Evolutionary conservation across 1,284 basidiomycete genomes (phyloP), one percentile per base, ranked within the genome.

Genomic region (Marasmius fiardii): DNA sequence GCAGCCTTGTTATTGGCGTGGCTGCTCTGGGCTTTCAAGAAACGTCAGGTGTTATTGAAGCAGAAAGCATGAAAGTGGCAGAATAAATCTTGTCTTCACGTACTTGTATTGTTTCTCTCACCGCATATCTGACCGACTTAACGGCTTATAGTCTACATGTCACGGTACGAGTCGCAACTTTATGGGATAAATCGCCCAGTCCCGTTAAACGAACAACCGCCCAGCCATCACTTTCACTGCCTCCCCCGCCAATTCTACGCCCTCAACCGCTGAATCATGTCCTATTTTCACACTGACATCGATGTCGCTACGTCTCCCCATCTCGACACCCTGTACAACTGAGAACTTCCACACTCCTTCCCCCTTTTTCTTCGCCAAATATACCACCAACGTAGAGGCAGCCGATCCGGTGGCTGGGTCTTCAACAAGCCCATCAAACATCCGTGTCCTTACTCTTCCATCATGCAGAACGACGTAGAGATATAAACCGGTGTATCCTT

Each of bases 401-500:
- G 76, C 76, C 0, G 75, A 75, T 2, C 76, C 76, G 20, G 76
- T 78, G 3, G 75, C 76, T 1, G 76, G 74, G 57, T 78, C 76
- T 57, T 78, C 76, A 12, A 72, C 31, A 12, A 63, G 52, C 2
- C 68, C 74, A 44, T 68, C 65, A 50, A 78, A 73, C 73, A 78
- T 74, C 37, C 76, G 67, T 5, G 74, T 71, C 50, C 71, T 64
- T 3, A 77, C 56, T 18, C 33, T 57, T 1, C 70, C 71, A 56
- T 68, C 65, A 16, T 3, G 26, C 24, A 49, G 47, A 26, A 49
- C 31, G 10, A 33, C 26, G 20, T 49, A 49, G 26, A 49, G 31
- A 31, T 49, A 49, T 12, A 49, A 18, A 8, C 26, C 47, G 14
- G 47, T 49, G 47, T 28, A 49, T 18, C 69, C 68, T 1, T 60